These are phyloP conservation scores for Eruca vesicaria DNA, from an alignment of 441 rosid genomes.

Conservation along the genomic window DNA sequence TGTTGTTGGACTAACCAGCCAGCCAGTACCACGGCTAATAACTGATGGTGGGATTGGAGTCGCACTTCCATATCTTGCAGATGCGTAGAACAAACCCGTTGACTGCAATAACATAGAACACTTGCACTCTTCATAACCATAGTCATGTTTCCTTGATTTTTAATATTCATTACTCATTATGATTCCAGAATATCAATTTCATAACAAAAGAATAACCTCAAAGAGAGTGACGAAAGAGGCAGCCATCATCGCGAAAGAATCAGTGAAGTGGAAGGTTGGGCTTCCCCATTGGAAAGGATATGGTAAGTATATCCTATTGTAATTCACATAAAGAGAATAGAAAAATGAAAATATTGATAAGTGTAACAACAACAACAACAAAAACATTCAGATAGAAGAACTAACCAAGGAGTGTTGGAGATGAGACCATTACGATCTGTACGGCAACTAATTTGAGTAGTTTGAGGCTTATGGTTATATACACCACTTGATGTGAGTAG, in stretches of 20 bases:
- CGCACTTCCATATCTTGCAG: slow-evolving; percentile 76
- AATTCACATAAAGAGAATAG: neutral
- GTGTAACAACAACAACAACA: neutral
- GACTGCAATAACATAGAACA: slow-evolving; percentile 42
- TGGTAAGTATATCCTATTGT: slow-evolving; percentile 68
- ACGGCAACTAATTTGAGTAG: slow-evolving; percentile 73
- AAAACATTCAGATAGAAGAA: neutral
- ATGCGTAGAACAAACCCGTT: slow-evolving; percentile 64
- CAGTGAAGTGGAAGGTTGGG: slow-evolving; percentile 65
- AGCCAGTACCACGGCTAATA: slow-evolving; percentile 73
- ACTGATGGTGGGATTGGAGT: slow-evolving; percentile 85
- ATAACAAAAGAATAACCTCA: slow-evolving; percentile 45
- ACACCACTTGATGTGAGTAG: slow-evolving; percentile 56
- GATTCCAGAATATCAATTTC: neutral
- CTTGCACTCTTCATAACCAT: neutral
- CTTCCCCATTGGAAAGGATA: slow-evolving; percentile 85
- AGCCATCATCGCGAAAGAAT: slow-evolving; percentile 70
- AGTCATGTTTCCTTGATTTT: neutral
- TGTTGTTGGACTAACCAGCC: slow-evolving; percentile 54
- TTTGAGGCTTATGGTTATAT: slow-evolving; percentile 45
- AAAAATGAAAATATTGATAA: neutral
- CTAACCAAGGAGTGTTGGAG: slow-evolving; percentile 63
- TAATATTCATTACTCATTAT: neutral
- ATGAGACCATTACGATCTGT: slow-evolving; percentile 77
- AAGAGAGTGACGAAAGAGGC: slow-evolving; percentile 72